Percentiles rank a stretch among this genome's conserved stretches.
These are phyloP conservation scores for Ashbya aceris DNA, from an alignment of 1,139 yeast species.

Conservation along the genomic window DNA sequence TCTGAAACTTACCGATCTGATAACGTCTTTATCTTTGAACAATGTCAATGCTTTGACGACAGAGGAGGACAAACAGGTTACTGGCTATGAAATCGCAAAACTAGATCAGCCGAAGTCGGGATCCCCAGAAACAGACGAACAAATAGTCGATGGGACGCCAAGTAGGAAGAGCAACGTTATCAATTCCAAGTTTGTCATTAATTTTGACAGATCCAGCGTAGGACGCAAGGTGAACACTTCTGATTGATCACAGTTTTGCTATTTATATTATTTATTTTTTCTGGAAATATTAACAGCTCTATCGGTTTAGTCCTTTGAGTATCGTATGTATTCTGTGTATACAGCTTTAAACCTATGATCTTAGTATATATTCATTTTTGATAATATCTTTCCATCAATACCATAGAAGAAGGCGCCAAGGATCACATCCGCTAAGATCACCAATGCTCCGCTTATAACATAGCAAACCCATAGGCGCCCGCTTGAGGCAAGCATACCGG, in stretches of 20 bases:
- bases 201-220: conserved; percentile 32
- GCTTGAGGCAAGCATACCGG: conserved; percentile 59
- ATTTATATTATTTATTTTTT: not conserved
- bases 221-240: conserved; percentile 31
- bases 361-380: conserved; percentile 4
- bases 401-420: conserved; percentile 28
- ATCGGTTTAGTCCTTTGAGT: not conserved
- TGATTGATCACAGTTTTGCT: not conserved
- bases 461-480: conserved; percentile 49
- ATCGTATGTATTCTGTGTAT: conserved; percentile 1
- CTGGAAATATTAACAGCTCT: not conserved
- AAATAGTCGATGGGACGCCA: conserved; percentile 8
- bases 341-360: not conserved
- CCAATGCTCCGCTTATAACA: conserved; percentile 51
- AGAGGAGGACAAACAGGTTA: conserved; percentile 22
- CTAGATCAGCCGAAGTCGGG: conserved; percentile 13
- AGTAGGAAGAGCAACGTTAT: conserved; percentile 20
- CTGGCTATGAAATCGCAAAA: conserved; percentile 20
- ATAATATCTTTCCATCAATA: conserved; percentile 22
- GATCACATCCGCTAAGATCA: conserved; percentile 30
- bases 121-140: conserved; percentile 6
- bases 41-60: conserved; percentile 12
- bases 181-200: conserved; percentile 28
- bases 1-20: conserved; percentile 15
- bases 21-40: conserved; percentile 6